Evolutionary conservation across 2,329 filamentous ascomycete genomes (phyloP), one percentile per base, ranked within the genome.

Genomic region (Colletotrichum sidae): DNA sequence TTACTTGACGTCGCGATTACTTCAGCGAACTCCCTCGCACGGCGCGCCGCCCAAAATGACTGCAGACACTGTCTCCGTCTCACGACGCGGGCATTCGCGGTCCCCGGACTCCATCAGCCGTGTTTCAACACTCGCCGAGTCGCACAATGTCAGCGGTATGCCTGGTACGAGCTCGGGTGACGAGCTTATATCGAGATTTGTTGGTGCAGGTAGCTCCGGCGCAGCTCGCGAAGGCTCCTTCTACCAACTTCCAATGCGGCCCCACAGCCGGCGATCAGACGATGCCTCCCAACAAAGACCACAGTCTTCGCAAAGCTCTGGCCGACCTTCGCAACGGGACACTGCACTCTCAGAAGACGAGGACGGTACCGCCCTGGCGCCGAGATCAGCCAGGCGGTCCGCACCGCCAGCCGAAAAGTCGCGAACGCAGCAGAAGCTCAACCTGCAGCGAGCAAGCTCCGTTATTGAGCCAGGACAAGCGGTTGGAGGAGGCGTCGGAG

Each of bases 381-480:
- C 82, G 34, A 80, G 79, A 72, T 75, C 73, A 71, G 80, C 68
- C 71, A 78, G 71, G 70, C 76, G 79, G 68, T 77, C 69, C 68
- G 81, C 71, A 15, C 78, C 79, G 1, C 76, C 82, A 1, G 83
- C 84, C 1, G 84, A 88, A 65, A 83, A 86, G 69, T 92, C 89
- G 58, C 84, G 91, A 12, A 92, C 90, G 1, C 90, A 93, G 76
- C 90, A 93, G 74, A 93, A 93, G 72, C 81, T 93, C 12, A 90
- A 92, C 77, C 83, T 93, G 2, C 90, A 93, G 72, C 86, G 91
- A 42, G 90, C 90, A 37, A 91, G 89, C 72, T 92, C 90, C 4
- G 87, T 86, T 69, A 89, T 93, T 52, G 90, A 93, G 70, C 88
- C 88, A 1, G 79, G 85, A 37, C 86, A 89, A 78, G 67, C 80